Percentiles rank a stretch among this genome's conserved stretches.
Evolutionary conservation across 176 grass and related monocot species (phyloP).

Genomic region (Carex scoparia): DNA sequence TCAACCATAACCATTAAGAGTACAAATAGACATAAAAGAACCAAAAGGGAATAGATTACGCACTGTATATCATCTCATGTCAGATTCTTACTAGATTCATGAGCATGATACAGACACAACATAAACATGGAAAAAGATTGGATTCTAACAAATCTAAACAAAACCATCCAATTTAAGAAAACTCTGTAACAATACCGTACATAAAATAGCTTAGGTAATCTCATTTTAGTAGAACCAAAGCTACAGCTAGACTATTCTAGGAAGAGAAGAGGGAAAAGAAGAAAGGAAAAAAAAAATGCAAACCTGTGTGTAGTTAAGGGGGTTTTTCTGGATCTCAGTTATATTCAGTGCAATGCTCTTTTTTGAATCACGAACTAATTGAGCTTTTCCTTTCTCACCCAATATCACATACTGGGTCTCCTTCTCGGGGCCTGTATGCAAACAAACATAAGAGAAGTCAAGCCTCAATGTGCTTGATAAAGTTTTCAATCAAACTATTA

Average conservation of each 20-base stretch:
- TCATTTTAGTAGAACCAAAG: background rate
- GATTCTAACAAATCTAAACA: background rate
- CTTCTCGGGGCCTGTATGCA: slow-evolving; percentile 69
- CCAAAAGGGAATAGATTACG: background rate
- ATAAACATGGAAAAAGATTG: background rate
- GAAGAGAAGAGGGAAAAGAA: background rate
- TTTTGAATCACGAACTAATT: slow-evolving; percentile 73
- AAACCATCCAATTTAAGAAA: background rate
- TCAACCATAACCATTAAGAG: background rate
- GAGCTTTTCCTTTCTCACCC: slow-evolving; percentile 96
- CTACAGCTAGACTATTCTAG: background rate
- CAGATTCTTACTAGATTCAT: background rate
- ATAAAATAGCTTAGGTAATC: background rate
- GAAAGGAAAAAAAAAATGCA: background rate
- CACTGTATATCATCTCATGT: background rate
- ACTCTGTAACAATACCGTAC: background rate
- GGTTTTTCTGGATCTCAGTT: slow-evolving; percentile 80
- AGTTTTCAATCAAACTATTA: background rate
- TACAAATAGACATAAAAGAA: background rate
- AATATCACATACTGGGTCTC: slow-evolving; percentile 79
- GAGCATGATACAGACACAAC: background rate
- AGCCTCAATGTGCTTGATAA: background rate
- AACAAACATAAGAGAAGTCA: background rate
- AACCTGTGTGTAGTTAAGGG: slow-evolving; percentile 92
- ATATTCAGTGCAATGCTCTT: slow-evolving; percentile 51